Percentiles rank a stretch among this genome's conserved stretches.
Evolutionary conservation across 768 basidiomycete species (phyloP).

Genomic region (Lactarius pseudohatsudake): DNA sequence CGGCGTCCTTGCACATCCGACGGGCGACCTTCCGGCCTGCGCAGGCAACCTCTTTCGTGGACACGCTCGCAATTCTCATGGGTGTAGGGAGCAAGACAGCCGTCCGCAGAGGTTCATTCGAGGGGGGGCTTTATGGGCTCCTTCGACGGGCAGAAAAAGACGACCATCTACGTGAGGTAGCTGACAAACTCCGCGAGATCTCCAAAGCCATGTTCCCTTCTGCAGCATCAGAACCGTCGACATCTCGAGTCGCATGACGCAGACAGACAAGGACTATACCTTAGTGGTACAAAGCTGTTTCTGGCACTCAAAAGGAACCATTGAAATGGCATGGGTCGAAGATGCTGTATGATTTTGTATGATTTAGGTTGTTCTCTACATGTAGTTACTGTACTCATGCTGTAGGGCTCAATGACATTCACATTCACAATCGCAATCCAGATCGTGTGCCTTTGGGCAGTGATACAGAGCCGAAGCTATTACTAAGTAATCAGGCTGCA

Average conservation of each 20-base stretch:
- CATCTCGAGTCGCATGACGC: neutral
- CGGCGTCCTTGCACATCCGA: neutral
- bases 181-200: neutral
- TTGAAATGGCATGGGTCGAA: neutral
- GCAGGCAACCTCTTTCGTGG: neutral
- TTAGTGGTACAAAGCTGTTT: neutral
- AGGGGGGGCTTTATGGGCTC: neutral
- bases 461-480: neutral
- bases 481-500: neutral
- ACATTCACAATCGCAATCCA: too few species aligned
- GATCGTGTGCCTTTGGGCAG: neutral
- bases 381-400: neutral
- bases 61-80: slow-evolving; percentile 17
- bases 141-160: slow-evolving; percentile 1
- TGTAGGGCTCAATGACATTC: neutral
- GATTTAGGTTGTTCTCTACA: neutral
- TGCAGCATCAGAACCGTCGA: neutral
- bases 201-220: neutral
- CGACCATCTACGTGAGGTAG: slow-evolving; percentile 34
- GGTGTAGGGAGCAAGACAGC: neutral
- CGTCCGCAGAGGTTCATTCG: neutral
- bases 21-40: neutral
- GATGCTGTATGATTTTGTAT: slow-evolving; percentile 1
- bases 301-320: neutral
- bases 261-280: neutral